These are phyloP conservation scores for Rubia balearica DNA, from an alignment of 305 asterid genomes.

Conservation along the genomic window DNA sequence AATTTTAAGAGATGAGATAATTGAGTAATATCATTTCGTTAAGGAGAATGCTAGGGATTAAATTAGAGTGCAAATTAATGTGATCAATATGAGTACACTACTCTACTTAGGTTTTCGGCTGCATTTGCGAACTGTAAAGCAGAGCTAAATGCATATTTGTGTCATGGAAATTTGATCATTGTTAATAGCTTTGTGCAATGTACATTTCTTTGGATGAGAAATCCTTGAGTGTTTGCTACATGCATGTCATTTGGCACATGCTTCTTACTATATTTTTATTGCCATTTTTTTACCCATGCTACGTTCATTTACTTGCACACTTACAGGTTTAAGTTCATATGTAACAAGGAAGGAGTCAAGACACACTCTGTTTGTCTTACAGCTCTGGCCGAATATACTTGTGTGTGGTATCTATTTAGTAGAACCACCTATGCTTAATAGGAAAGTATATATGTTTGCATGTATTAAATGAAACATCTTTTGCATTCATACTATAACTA, in stretches of 20 bases:
- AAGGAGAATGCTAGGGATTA: no score
- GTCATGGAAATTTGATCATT: background rate
- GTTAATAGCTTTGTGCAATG: background rate
- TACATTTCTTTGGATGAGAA: background rate
- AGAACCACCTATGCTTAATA: slow-evolving; percentile 1
- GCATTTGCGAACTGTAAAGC: background rate
- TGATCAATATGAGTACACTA: background rate
- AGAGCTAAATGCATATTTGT: background rate
- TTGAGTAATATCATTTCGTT: no score
- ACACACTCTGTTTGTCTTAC: slow-evolving; percentile 70
- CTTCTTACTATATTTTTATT: background rate
- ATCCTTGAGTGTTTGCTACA: background rate
- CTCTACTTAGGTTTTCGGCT: background rate
- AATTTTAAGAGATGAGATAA: no score
- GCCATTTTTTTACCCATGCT: slow-evolving; percentile 1
- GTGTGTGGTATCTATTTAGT: no score
- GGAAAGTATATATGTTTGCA: background rate
- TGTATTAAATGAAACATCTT: no score
- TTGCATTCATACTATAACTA: no score
- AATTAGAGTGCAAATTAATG: background rate
- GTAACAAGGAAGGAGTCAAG: slow-evolving; percentile 70
- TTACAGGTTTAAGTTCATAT: slow-evolving; percentile 85
- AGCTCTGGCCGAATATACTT: slow-evolving; percentile 76
- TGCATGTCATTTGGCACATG: background rate
- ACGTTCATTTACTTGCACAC: no score